phyloP scores from a whole-genome alignment of 352 stramenopile species.

The Globisporangium recalcitrans region DNA sequence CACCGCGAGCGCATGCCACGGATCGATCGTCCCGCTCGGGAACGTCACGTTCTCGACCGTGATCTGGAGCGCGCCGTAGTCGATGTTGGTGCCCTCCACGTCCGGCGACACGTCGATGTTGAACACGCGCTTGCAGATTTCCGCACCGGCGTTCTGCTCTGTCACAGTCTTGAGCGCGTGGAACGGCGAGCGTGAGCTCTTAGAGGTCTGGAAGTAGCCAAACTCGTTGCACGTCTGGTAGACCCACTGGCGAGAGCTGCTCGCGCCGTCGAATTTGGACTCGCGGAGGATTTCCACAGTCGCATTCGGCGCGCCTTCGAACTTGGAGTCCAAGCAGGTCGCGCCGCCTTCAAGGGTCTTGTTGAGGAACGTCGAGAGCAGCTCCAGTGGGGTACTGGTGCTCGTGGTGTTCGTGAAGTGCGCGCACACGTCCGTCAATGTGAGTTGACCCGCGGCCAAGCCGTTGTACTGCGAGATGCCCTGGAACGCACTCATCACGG shows the following conservation, averaged over 20 bases:
- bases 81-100: slow-evolving; percentile 53
- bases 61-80: slow-evolving; percentile 73
- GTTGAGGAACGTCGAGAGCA: slow-evolving; percentile 54
- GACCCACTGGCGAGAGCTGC: slow-evolving; percentile 72
- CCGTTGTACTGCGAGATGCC: slow-evolving; percentile 75
- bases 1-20: slow-evolving; percentile 79
- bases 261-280: slow-evolving; percentile 61
- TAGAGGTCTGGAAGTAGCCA: slow-evolving; percentile 82
- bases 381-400: slow-evolving; percentile 24
- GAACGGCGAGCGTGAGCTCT: slow-evolving; percentile 54
- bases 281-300: slow-evolving; percentile 62
- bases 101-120: slow-evolving; percentile 58
- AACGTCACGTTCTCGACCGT: slow-evolving; percentile 81
- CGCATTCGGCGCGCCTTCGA: slow-evolving; percentile 56
- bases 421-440: slow-evolving; percentile 56
- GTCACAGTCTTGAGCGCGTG: slow-evolving; percentile 63
- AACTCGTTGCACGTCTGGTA: slow-evolving; percentile 90
- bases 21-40: slow-evolving; percentile 76
- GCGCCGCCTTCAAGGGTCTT: slow-evolving; percentile 36
- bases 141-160: slow-evolving; percentile 54
- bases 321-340: slow-evolving; percentile 74
- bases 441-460: slow-evolving; percentile 40
- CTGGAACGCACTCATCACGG: slow-evolving; percentile 74
- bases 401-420: slow-evolving; percentile 36
- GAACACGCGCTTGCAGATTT: slow-evolving; percentile 84